A percentile compares a stretch with the other conserved stretches of the same genome.
These are phyloP conservation scores for Pleomassaria siparia DNA, from an alignment of 2,329 filamentous ascomycete genomes.

Conservation along the genomic window DNA sequence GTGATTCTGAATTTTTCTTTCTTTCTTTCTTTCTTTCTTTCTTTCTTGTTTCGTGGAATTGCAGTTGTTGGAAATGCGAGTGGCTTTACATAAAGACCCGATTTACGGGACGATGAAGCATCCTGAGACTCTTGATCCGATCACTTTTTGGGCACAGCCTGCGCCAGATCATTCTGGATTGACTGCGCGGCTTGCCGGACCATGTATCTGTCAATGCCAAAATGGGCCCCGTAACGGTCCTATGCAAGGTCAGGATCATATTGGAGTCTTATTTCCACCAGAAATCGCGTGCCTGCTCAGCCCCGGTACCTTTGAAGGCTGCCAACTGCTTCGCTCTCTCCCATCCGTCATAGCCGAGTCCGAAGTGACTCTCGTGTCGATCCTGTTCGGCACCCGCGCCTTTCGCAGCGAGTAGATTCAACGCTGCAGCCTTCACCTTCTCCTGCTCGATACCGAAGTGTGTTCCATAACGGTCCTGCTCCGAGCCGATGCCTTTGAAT, in stretches of 20 bases:
- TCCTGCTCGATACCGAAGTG: slow-evolving; percentile 33
- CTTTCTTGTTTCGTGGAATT: no score
- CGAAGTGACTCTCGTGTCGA: slow-evolving; percentile 17
- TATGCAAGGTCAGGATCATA: background rate
- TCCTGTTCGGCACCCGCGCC: slow-evolving; percentile 26
- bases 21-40: no score
- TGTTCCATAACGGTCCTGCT: slow-evolving; percentile 35
- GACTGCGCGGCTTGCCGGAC: slow-evolving; percentile 28
- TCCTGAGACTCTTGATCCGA: no score
- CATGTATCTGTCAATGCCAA: slow-evolving; percentile 23
- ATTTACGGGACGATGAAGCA: no score
- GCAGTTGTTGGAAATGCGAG: no score
- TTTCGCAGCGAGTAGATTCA: slow-evolving; percentile 23
- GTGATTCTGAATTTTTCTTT: no score
- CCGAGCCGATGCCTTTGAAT: slow-evolving; percentile 29
- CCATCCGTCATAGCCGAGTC: slow-evolving; percentile 35
- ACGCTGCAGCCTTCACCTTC: slow-evolving; percentile 25
- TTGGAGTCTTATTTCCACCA: background rate
- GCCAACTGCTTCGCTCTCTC: slow-evolving; percentile 33
- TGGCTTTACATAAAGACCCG: no score
- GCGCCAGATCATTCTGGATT: slow-evolving; percentile 27
- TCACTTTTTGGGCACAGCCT: slow-evolving; percentile 22
- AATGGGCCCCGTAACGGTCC: slow-evolving; percentile 28
- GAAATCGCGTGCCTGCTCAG: slow-evolving; percentile 27
- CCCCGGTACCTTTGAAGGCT: slow-evolving; percentile 28